Evolutionary conservation across 345 rosid species (phyloP), one percentile per base, ranked within the genome.

Genomic region (Salix koriyanagi): DNA sequence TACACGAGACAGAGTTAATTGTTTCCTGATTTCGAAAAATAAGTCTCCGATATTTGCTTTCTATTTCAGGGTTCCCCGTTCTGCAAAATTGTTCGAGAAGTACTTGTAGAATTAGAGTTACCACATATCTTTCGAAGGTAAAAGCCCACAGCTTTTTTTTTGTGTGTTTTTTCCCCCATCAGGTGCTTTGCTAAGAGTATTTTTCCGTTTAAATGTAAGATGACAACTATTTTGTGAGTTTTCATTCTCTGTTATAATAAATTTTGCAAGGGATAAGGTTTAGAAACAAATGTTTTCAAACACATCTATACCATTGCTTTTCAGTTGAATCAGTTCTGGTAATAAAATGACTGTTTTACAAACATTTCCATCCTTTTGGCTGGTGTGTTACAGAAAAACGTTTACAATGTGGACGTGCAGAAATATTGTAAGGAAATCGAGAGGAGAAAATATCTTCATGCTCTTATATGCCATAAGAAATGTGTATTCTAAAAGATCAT

Each of bases 21-120:
- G 50, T 46, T 46, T 46, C 50, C 50, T 46, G 50, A 13, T 46
- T 14, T 46, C 14, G 18, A 23, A 48, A 28, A 54, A 34, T 19
- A 25, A 41, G 52, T 67, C 72, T 66, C 36, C 23, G 15, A 61
- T n/a, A 65, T 62, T 64, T 74, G 18, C 42, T 44, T 46, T 65
- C 39, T 62, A 58, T 76, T 71, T 80, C 80, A 93, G 99, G 93
- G 90, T 71, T 95, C 96, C 18, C 98, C 99, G 34, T 91, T 93
- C 76, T 95, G 97, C 84, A 93, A 93, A 83, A 77, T 90, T 74
- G 97, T 85, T 23, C 93, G 93, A 1, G 97, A 95, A 86, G 91
- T 80, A 67, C 89, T 95, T 64, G 99, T 93, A 48, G 98, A 93
- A 80, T 81, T 93, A 62, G 97, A 91, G 83, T 78, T 95, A 56